phyloP scores from a whole-genome alignment of 441 rosid species.

The Bocquillonia castaneifolia region DNA sequence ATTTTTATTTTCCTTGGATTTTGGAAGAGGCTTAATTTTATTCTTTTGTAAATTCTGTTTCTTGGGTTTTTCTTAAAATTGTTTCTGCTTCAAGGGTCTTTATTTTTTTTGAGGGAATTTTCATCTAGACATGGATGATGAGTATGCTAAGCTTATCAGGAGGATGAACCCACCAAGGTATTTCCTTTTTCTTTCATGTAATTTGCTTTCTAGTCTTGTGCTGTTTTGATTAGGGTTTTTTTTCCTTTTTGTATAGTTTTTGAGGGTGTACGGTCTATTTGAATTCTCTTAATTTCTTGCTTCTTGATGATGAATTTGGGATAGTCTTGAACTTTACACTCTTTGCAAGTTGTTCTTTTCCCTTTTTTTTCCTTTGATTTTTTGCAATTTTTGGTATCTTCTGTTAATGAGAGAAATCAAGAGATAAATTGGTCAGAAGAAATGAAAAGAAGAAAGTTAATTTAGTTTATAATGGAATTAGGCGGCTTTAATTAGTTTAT shows the following conservation, averaged over 20 bases:
- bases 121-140: constrained; percentile 61
- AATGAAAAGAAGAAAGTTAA: background rate
- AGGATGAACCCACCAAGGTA: constrained; percentile 93
- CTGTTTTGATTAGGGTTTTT: constrained; percentile 12
- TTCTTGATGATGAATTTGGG: constrained; percentile 6
- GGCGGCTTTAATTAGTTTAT: background rate
- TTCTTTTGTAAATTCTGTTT: background rate
- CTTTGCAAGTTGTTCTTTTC: constrained; percentile 13
- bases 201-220: background rate
- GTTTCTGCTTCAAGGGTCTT: background rate
- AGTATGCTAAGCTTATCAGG: constrained; percentile 80
- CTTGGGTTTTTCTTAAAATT: background rate
- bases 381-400: background rate
- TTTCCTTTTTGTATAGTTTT: background rate
- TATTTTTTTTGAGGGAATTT: background rate
- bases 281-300: background rate
- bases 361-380: background rate
- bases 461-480: background rate
- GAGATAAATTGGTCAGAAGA: background rate
- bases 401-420: no score
- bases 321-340: constrained; percentile 12
- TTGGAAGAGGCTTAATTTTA: constrained; percentile 31
- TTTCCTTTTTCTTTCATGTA: background rate
- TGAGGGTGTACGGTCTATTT: background rate
- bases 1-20: constrained; percentile 29